phyloP scores from a whole-genome alignment of 352 stramenopile genomes.

The Pythium folliculosum region DNA sequence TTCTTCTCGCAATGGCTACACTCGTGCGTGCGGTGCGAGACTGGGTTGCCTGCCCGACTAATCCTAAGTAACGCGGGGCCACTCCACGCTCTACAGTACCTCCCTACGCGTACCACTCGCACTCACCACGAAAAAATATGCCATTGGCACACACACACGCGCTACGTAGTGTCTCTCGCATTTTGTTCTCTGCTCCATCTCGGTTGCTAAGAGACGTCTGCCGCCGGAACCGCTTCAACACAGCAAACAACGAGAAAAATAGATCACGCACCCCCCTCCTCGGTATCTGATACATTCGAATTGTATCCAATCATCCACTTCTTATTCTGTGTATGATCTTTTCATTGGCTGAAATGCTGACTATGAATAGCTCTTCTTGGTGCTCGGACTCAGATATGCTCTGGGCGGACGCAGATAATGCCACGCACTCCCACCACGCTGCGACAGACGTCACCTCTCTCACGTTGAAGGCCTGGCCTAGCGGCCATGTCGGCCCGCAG shows the following conservation, averaged over 20 bases:
- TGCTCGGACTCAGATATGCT: slow-evolving; percentile 25
- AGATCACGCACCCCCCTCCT: slow-evolving; percentile 2
- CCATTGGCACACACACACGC: not conserved
- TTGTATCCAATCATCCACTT: slow-evolving; percentile 23
- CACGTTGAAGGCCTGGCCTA: not conserved
- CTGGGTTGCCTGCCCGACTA: not conserved
- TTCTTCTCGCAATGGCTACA: slow-evolving; percentile 2
- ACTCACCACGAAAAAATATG: not conserved
- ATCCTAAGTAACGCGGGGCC: not conserved
- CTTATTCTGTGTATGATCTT: slow-evolving; percentile 9
- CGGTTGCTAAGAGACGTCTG: not conserved
- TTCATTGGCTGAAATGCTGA: slow-evolving; percentile 18
- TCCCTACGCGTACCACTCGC: not conserved
- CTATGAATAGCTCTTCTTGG: slow-evolving; percentile 32
- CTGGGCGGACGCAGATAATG: slow-evolving; percentile 12
- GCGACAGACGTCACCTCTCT: slow-evolving; percentile 14
- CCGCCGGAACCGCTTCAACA: slow-evolving; percentile 17
- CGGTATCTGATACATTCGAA: slow-evolving; percentile 19
- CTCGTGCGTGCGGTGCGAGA: not conserved
- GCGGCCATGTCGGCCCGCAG: not conserved
- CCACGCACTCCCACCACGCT: not conserved
- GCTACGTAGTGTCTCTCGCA: not conserved
- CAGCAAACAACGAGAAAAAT: slow-evolving; percentile 6
- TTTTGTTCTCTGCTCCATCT: not conserved
- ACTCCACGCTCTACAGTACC: not conserved